Base-by-base conservation (phyloP, 768 basidiomycete species). In the Leccinum imitatum region DNA sequence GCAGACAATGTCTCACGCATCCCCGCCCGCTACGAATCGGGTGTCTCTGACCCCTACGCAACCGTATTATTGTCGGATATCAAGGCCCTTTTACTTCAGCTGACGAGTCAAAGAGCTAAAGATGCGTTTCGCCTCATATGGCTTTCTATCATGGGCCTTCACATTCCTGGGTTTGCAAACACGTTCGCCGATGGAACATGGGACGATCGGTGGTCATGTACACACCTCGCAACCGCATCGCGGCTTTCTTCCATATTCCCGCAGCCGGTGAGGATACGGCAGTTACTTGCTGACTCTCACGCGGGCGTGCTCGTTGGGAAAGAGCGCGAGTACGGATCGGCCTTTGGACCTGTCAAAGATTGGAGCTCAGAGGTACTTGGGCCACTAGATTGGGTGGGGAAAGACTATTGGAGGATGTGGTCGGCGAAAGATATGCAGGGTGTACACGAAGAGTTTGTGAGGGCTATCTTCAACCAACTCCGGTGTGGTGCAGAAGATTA, bases 1-100 rank as follows among this genome's bases (percentile, higher is more conserved):
- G 70, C 75, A 25, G 91, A 92, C 53, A 67, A 67, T 25, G 63
- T 59, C 25, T 71, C 73, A 21, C 67, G 72, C 44, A 65, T 86
- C 3, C 85, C 90, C n/a, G 71, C 78, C 7, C 84, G 86, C 53
- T 84, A 86, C 58, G 78, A 81, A 5, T 75, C 75, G 19, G 76
- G 75, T 19, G 76, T 80, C 25, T 69, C 75, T 17, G 92, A 94
- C 69, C 92, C 91, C 6, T 91, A 90, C 67, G 77, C 85, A 3
- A 84, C 81, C 4, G 80, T 93, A 33, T 74, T 94, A 15, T 89
- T 94, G 70, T 79, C 82, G 35, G 92, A 94, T 66, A 80, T 94
- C 61, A 82, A 83, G 21, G 71, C 82, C 4, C 71, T 86, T 31
- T 71, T 93, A 14, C 71, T 91, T 50, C 59, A 74, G 8, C 55